phyloP scores from a whole-genome alignment of 805 yeast genomes.

The Candida multigemmis region DNA sequence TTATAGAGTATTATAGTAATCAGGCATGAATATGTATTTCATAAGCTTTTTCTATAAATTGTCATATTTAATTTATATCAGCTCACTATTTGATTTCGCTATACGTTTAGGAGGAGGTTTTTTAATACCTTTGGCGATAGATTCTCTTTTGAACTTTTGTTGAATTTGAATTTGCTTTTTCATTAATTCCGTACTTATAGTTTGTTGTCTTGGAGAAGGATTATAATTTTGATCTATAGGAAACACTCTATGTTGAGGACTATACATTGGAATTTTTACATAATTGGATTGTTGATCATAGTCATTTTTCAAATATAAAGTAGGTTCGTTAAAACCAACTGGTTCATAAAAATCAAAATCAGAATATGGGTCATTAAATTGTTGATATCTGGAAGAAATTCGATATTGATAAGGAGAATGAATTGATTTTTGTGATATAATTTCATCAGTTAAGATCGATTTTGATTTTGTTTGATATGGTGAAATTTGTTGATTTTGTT shows the following conservation, averaged over 20 bases:
- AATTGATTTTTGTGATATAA: no score
- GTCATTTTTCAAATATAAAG: no score
- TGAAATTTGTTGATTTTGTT: slow-evolving; percentile 1
- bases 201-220: slow-evolving; percentile 21
- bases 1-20: slow-evolving; percentile 37
- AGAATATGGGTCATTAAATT: no score
- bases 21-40: slow-evolving; percentile 1
- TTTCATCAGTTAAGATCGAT: no score
- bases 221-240: slow-evolving; percentile 3
- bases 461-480: no score
- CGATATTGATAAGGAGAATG: no score
- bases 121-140: not conserved
- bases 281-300: no score
- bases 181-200: slow-evolving; percentile 24
- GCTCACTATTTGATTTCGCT: not conserved
- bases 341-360: no score
- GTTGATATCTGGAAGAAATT: no score
- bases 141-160: slow-evolving; percentile 4
- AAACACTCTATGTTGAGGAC: slow-evolving; percentile 2
- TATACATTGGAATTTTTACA: no score
- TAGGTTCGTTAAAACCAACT: no score
- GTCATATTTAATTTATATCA: slow-evolving; percentile 1
- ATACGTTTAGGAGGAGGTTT: not conserved
- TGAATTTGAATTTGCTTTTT: slow-evolving; percentile 18
- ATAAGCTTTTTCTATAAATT: not conserved